phyloP scores from a whole-genome alignment of 1,139 yeast species.

The Kluyveromyces sp. region DNA sequence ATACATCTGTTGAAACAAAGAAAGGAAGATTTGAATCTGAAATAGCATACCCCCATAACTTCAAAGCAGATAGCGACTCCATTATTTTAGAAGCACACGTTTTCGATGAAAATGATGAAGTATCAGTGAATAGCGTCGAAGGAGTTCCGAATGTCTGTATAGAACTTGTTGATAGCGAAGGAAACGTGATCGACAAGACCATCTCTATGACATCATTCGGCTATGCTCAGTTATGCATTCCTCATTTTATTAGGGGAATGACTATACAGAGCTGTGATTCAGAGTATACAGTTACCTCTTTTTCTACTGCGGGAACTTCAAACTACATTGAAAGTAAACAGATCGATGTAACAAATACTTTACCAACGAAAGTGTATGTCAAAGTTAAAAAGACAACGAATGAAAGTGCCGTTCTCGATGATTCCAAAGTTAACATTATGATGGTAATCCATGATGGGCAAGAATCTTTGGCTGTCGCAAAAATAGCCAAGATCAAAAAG shows the following conservation, averaged over 20 bases:
- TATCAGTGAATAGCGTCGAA: slow-evolving; percentile 20
- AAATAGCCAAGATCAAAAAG: neutral
- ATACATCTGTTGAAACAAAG: neutral
- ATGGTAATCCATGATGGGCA: neutral
- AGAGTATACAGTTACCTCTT: slow-evolving; percentile 16
- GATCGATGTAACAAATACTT: slow-evolving; percentile 13
- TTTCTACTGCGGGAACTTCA: slow-evolving; percentile 19
- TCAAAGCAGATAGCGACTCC: slow-evolving; percentile 2
- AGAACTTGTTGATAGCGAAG: slow-evolving; percentile 15
- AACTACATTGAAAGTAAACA: slow-evolving; percentile 16
- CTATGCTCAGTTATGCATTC: slow-evolving; percentile 22
- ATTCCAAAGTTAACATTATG: neutral
- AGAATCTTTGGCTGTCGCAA: neutral
- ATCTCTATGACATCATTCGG: slow-evolving; percentile 29
- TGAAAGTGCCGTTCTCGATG: neutral
- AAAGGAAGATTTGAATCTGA: slow-evolving; percentile 8
- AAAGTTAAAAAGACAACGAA: slow-evolving; percentile 27
- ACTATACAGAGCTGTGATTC: slow-evolving; percentile 20
- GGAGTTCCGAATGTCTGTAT: slow-evolving; percentile 22
- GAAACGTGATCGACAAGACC: slow-evolving; percentile 12
- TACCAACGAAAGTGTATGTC: slow-evolving; percentile 17
- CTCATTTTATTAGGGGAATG: slow-evolving; percentile 9
- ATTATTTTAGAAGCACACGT: slow-evolving; percentile 65
- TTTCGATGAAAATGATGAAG: slow-evolving; percentile 15
- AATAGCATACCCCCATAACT: slow-evolving; percentile 1